Evolutionary conservation across 176 grass and related monocot genomes (phyloP).

Genomic region (Carex parvula): DNA sequence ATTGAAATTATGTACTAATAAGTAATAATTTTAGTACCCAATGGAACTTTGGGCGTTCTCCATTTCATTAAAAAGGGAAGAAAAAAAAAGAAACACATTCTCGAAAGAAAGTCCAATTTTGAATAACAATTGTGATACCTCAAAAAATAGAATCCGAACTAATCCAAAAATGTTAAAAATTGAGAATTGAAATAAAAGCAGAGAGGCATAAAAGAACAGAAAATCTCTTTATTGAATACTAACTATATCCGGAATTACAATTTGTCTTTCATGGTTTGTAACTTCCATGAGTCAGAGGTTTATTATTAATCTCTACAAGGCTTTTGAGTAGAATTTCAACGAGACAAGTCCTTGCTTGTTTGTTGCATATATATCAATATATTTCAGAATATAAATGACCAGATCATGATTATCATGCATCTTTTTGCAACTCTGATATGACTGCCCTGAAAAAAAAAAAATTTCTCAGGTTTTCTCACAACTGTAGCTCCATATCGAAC

Average conservation of each 20-base stretch:
- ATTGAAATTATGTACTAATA: too few relatives aligned
- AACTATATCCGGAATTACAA: neutral
- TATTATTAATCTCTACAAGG: constrained; percentile 12
- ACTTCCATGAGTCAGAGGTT: neutral
- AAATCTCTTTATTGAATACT: constrained; percentile 12
- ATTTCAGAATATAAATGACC: neutral
- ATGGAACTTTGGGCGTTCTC: neutral
- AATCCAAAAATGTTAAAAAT: neutral
- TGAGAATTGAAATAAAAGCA: neutral
- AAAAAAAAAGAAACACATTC: neutral
- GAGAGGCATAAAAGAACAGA: neutral
- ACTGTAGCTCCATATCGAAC: neutral
- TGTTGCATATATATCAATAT: constrained; percentile 1
- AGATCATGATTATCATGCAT: constrained; percentile 20
- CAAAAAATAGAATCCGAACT: neutral
- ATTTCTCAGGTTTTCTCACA: constrained; percentile 5
- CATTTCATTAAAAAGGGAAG: neutral
- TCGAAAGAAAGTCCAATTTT: neutral
- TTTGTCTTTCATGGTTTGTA: neutral
- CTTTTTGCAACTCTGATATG: constrained; percentile 9
- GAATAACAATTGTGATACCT: neutral
- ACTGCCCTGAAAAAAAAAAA: neutral
- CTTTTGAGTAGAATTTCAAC: neutral
- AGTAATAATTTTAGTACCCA: neutral
- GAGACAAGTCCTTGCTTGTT: constrained; percentile 3